A percentile compares a stretch with the other conserved stretches of the same genome.
Conservation (phyloP, 768 basidiomycete genomes). For the Phylloporus sp. region DNA sequence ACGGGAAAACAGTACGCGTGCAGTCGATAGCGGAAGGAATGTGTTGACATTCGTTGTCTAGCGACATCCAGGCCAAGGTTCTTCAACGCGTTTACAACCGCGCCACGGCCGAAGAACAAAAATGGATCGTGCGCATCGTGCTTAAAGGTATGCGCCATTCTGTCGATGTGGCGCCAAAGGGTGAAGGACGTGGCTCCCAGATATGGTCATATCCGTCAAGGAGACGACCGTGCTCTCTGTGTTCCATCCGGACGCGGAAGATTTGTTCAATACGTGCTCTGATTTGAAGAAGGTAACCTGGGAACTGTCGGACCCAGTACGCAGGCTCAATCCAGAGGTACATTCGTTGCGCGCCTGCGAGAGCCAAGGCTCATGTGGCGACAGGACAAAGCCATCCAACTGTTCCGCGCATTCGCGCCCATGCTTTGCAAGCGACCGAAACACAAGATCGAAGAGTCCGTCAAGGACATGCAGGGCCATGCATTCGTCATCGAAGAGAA, state of each 20-base stretch:
- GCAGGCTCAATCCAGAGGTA: constrained; percentile 60
- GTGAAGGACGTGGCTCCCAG: constrained; percentile 47
- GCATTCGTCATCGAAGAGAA: constrained; percentile 96
- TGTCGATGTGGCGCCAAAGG: no score
- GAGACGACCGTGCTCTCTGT: constrained; percentile 89
- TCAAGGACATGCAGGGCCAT: constrained; percentile 74
- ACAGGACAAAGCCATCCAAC: constrained; percentile 78
- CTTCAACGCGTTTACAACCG: constrained; percentile 73
- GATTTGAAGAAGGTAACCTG: constrained; percentile 92
- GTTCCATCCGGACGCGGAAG: constrained; percentile 92
- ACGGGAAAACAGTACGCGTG: constrained; percentile 67
- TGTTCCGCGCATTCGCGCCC: constrained; percentile 86
- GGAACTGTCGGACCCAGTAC: constrained; percentile 74
- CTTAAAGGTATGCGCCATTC: constrained; percentile 96
- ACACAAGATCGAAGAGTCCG: constrained; percentile 72
- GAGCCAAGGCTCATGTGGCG: constrained; percentile 4
- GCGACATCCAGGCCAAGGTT: constrained; percentile 70
- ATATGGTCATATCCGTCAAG: constrained; percentile 88
- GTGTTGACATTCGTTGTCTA: constrained; percentile 32
- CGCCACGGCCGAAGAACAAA: constrained; percentile 81
- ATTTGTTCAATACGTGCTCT: constrained; percentile 93
- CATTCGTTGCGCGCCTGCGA: no score
- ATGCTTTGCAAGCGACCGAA: constrained; percentile 93
- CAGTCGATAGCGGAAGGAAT: background rate
- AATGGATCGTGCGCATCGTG: constrained; percentile 95